A percentile compares a stretch with the other conserved stretches of the same genome.
Evolutionary conservation across 805 yeast species (phyloP).

Genomic region (Diddensiella transvaalensis): DNA sequence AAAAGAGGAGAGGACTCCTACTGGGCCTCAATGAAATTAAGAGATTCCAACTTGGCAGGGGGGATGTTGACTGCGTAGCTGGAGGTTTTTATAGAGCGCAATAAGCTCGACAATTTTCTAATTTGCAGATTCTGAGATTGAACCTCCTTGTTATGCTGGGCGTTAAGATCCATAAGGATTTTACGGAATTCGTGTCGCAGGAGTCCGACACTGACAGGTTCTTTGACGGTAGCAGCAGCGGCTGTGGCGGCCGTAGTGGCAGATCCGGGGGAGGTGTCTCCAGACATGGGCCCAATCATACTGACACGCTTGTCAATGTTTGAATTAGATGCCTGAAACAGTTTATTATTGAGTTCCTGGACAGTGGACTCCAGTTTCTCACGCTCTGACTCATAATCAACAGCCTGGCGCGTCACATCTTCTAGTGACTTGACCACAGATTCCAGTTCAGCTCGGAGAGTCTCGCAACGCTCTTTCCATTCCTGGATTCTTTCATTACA

Average conservation of each 20-base stretch:
- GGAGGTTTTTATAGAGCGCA: slow-evolving; percentile 25
- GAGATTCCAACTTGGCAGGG: slow-evolving; percentile 19
- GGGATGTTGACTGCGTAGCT: slow-evolving; percentile 24
- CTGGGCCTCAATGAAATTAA: slow-evolving; percentile 6
- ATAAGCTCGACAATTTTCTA: slow-evolving; percentile 22
- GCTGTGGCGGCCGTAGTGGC: not conserved
- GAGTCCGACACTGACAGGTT: slow-evolving; percentile 25
- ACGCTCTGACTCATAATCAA: slow-evolving; percentile 34
- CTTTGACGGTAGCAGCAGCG: slow-evolving; percentile 3
- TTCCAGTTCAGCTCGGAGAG: slow-evolving; percentile 32
- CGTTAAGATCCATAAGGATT: slow-evolving; percentile 30
- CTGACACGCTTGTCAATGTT: slow-evolving; percentile 23
- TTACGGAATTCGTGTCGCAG: slow-evolving; percentile 35
- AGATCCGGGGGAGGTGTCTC: not conserved
- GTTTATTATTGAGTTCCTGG: slow-evolving; percentile 24
- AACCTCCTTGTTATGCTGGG: slow-evolving; percentile 28
- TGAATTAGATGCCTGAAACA: slow-evolving; percentile 15
- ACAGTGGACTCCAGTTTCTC: slow-evolving; percentile 27
- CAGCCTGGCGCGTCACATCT: slow-evolving; percentile 37
- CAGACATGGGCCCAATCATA: slow-evolving; percentile 15
- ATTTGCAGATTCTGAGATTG: slow-evolving; percentile 27
- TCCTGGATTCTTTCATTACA: slow-evolving; percentile 24
- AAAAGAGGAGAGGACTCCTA: not conserved
- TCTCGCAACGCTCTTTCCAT: slow-evolving; percentile 30
- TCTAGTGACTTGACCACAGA: slow-evolving; percentile 32